Conservation (phyloP, 1,139 yeast genomes). For the Suhomyces kunorum region DNA sequence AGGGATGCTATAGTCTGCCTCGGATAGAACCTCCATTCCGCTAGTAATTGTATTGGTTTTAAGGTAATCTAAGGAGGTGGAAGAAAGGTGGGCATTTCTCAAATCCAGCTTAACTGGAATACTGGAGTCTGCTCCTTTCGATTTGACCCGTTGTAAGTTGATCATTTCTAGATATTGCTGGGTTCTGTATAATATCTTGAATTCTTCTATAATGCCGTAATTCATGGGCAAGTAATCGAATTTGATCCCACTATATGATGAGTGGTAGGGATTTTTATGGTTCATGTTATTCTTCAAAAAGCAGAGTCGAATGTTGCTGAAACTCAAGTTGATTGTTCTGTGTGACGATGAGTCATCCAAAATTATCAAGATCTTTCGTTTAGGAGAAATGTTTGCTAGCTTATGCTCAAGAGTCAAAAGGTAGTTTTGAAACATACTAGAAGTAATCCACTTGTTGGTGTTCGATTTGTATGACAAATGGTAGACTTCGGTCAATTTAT, state of each 20-base stretch:
- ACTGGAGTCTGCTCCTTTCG: slow-evolving; percentile 22
- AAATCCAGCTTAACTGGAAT: slow-evolving; percentile 8
- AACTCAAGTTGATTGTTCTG: slow-evolving; percentile 56
- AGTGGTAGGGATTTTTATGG: slow-evolving; percentile 42
- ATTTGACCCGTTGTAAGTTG: slow-evolving; percentile 36
- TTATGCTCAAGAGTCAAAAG: slow-evolving; percentile 60
- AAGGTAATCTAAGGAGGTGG: slow-evolving; percentile 6
- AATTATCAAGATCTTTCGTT: slow-evolving; percentile 54
- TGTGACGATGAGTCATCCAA: slow-evolving; percentile 67
- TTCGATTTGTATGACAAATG: slow-evolving; percentile 60
- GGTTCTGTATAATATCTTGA: slow-evolving; percentile 57
- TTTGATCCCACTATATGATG: slow-evolving; percentile 38
- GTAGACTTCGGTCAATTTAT: slow-evolving; percentile 53
- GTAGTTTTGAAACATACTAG: slow-evolving; percentile 66
- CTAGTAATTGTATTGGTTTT: slow-evolving; percentile 8
- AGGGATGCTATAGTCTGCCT: slow-evolving; percentile 46
- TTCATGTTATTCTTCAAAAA: slow-evolving; percentile 44
- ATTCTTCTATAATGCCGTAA: slow-evolving; percentile 66
- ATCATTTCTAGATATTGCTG: slow-evolving; percentile 60
- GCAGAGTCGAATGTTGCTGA: slow-evolving; percentile 52
- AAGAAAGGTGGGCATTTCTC: slow-evolving; percentile 15
- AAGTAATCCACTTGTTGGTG: slow-evolving; percentile 64
- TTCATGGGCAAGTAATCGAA: slow-evolving; percentile 61
- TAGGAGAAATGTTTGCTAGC: slow-evolving; percentile 34
- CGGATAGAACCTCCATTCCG: slow-evolving; percentile 30